Percentiles rank a stretch among this genome's conserved stretches.
phyloP scores from a whole-genome alignment of 352 stramenopile species.

The Pseudoperonospora humuli region DNA sequence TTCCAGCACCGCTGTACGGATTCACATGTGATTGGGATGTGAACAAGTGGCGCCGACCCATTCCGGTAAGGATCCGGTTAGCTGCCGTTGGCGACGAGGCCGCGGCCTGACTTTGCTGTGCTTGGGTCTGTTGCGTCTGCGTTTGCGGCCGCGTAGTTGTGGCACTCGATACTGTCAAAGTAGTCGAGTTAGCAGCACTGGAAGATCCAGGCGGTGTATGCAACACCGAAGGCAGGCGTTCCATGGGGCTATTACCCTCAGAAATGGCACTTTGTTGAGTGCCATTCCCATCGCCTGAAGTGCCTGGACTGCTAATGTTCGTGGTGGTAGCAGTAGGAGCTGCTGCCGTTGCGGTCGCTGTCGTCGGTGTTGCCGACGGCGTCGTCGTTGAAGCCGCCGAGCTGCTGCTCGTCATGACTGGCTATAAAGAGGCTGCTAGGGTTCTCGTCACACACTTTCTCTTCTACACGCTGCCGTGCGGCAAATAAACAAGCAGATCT shows the following conservation, averaged over 20 bases:
- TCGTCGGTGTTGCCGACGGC: not conserved
- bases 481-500: conserved; percentile 1
- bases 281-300: not conserved
- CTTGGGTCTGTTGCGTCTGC: conserved; percentile 2
- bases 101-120: not conserved
- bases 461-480: not conserved
- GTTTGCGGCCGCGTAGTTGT: conserved; percentile 2
- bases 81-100: not conserved
- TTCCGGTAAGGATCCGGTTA: conserved; percentile 10
- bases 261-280: conserved; percentile 12
- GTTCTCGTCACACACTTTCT: too few relatives aligned
- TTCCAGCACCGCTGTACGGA: conserved; percentile 1
- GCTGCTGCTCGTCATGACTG: conserved; percentile 19
- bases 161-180: not conserved
- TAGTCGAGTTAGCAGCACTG: not conserved
- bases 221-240: conserved; percentile 32
- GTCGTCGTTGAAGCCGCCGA: conserved; percentile 1
- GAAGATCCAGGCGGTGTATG: conserved; percentile 6
- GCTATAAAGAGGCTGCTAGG: too few relatives aligned
- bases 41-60: conserved; percentile 13
- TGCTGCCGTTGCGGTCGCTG: not conserved
- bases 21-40: conserved; percentile 3
- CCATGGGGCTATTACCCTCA: conserved; percentile 29
- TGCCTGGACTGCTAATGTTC: conserved; percentile 2
- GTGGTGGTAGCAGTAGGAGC: not conserved